phyloP scores from a whole-genome alignment of 2,329 filamentous ascomycete species.

The Remersonia thermophila region DNA sequence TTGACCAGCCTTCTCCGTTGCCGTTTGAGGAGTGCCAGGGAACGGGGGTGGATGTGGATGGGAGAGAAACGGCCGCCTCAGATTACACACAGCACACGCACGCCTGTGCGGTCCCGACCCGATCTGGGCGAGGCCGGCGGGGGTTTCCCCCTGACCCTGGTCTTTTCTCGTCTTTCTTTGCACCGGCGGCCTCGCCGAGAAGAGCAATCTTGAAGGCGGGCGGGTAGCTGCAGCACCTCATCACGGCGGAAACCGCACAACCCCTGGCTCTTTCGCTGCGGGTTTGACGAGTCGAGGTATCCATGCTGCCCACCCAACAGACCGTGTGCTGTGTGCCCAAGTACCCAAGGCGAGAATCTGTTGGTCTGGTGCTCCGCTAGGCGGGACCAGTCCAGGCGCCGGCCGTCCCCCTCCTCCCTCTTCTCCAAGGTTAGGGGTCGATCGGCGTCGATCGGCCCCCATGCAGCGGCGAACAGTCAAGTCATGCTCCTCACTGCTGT shows the following conservation, averaged over 20 bases:
- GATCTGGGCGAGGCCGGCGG: neutral
- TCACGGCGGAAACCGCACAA: constrained; percentile 22
- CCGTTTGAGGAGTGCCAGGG: constrained; percentile 11
- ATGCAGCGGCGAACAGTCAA: no score
- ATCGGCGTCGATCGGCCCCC: no score
- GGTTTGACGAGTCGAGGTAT: constrained; percentile 28
- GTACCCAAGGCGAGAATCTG: no score
- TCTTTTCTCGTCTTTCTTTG: neutral
- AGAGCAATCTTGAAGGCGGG: constrained; percentile 16
- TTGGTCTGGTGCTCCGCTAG: no score
- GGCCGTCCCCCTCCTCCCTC: no score
- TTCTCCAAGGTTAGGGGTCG: no score
- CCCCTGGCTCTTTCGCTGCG: constrained; percentile 11
- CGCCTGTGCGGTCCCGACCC: constrained; percentile 1
- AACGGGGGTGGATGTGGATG: constrained; percentile 4
- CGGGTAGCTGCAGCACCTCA: constrained; percentile 28
- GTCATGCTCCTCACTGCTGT: no score
- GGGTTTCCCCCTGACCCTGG: constrained; percentile 9
- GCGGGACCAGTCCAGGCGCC: no score
- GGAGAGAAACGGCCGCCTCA: neutral
- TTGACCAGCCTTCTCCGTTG: constrained; percentile 1
- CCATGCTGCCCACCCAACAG: constrained; percentile 11
- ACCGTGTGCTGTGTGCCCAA: constrained; percentile 9
- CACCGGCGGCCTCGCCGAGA: neutral
- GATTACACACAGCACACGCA: no score